phyloP scores from a whole-genome alignment of 2,329 filamentous ascomycete species.

The Xylogone sp. region DNA sequence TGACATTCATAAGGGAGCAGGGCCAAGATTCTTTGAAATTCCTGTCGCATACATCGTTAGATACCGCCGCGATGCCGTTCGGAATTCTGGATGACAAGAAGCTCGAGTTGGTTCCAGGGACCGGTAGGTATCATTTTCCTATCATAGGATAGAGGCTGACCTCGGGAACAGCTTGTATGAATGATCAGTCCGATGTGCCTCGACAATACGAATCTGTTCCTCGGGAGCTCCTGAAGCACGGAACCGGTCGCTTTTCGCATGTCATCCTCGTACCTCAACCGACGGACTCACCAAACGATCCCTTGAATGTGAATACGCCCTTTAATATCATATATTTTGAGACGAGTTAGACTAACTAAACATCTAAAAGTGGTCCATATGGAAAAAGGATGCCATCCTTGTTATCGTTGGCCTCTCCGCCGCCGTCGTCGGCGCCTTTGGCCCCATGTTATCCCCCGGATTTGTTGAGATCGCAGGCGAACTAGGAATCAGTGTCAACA shows the following conservation, averaged over 20 bases:
- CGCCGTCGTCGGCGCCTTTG: slow-evolving; percentile 45
- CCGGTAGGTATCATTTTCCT: slow-evolving; percentile 29
- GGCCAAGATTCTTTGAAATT: no score
- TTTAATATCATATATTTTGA: no score
- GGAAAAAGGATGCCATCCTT: slow-evolving; percentile 42
- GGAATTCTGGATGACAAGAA: slow-evolving; percentile 42
- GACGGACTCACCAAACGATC: slow-evolving; percentile 44
- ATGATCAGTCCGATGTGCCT: slow-evolving; percentile 43
- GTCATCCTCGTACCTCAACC: slow-evolving; percentile 37
- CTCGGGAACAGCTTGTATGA: slow-evolving; percentile 35
- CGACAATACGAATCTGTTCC: slow-evolving; percentile 40
- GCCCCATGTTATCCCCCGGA: slow-evolving; percentile 47
- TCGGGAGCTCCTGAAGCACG: slow-evolving; percentile 28
- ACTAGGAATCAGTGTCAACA: slow-evolving; percentile 39
- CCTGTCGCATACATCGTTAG: neutral
- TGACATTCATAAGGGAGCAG: no score
- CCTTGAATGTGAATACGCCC: no score
- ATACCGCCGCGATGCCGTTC: slow-evolving; percentile 36
- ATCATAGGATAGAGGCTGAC: neutral
- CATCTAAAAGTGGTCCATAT: slow-evolving; percentile 41
- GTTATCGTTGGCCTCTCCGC: slow-evolving; percentile 42
- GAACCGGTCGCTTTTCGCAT: slow-evolving; percentile 15
- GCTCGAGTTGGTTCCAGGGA: slow-evolving; percentile 44
- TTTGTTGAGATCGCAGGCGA: slow-evolving; percentile 42
- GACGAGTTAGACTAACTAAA: no score